A percentile compares a stretch with the other conserved stretches of the same genome.
These are phyloP conservation scores for Trypanosoma scelopori DNA, from an alignment of 208 protist species.

Conservation along the genomic window DNA sequence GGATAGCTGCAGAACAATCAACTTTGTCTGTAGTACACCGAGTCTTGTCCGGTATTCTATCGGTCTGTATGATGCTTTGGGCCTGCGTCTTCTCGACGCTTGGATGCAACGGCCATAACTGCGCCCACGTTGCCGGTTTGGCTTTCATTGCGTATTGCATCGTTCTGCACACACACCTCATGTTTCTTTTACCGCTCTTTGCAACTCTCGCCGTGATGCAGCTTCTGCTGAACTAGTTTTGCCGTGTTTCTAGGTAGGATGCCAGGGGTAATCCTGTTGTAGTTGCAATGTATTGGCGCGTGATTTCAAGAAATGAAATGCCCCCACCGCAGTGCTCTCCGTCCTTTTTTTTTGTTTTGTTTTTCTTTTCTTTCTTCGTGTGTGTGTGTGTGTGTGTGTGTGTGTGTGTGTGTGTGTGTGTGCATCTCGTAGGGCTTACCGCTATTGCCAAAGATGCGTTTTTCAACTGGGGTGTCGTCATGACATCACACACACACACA, in stretches of 20 bases:
- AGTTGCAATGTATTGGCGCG: background rate
- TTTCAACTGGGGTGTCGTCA: slow-evolving; percentile 9
- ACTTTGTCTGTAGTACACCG: slow-evolving; percentile 87
- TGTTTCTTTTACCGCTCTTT: slow-evolving; percentile 57
- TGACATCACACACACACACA: no score
- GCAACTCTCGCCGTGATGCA: slow-evolving; percentile 44
- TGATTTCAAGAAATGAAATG: no score
- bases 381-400: slow-evolving; percentile 3
- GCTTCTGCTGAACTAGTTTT: slow-evolving; percentile 67
- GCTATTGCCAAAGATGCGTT: background rate
- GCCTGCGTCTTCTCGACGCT: slow-evolving; percentile 79
- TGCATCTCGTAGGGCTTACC: background rate
- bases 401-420: no score
- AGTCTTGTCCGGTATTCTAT: slow-evolving; percentile 81
- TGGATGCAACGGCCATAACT: slow-evolving; percentile 87
- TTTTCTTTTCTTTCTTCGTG: slow-evolving; percentile 25
- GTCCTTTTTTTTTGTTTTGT: slow-evolving; percentile 11
- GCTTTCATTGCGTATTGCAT: slow-evolving; percentile 84
- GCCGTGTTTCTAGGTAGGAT: background rate
- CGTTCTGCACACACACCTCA: slow-evolving; percentile 80
- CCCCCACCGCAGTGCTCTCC: background rate
- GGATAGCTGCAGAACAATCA: slow-evolving; percentile 87
- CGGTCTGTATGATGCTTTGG: slow-evolving; percentile 83
- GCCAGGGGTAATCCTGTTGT: background rate
- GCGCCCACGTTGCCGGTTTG: slow-evolving; percentile 73